These are phyloP conservation scores for Fusarium vanettenii DNA, from an alignment of 2,329 filamentous ascomycete species.

Conservation along the genomic window DNA sequence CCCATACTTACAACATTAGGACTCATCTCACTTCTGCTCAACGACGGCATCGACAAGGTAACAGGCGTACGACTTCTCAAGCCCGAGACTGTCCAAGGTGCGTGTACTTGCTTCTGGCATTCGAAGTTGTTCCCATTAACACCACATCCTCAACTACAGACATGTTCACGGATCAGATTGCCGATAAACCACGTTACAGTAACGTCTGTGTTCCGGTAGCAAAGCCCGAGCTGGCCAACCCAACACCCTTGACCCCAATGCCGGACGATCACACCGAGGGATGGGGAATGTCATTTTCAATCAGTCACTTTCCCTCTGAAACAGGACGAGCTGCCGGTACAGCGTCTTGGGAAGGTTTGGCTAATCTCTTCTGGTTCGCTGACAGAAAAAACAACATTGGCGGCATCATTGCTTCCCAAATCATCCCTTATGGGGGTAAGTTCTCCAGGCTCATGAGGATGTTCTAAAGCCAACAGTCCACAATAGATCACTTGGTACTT, in stretches of 20 bases:
- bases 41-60: neutral
- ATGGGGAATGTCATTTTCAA: neutral
- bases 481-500: neutral
- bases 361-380: neutral
- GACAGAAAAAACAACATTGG: neutral
- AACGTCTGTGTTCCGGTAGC: neutral
- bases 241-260: neutral
- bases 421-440: neutral
- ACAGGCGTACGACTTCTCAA: neutral
- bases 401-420: neutral
- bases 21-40: neutral
- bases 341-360: neutral
- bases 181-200: neutral
- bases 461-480: no score
- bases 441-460: rapidly evolving
- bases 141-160: neutral
- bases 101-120: neutral
- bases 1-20: neutral
- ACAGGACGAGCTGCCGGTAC: neutral
- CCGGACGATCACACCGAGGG: neutral
- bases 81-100: neutral
- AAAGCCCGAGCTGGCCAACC: neutral
- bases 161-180: neutral
- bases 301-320: neutral
- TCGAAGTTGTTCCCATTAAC: no score